phyloP scores from a whole-genome alignment of 2,329 filamentous ascomycete species.

The Alternaria gansuensis region DNA sequence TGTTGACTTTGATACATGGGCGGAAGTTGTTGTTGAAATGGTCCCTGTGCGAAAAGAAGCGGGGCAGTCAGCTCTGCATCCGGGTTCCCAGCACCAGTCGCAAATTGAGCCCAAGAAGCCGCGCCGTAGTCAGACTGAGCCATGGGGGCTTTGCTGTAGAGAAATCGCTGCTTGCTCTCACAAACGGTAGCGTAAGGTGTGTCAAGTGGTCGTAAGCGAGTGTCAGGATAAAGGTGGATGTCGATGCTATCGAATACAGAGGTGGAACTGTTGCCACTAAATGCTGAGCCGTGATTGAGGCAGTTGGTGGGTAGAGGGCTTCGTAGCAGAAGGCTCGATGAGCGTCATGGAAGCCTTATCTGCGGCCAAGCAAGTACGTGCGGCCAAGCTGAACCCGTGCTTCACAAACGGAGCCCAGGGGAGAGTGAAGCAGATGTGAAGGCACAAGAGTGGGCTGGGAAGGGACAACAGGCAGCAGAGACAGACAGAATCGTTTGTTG shows the following conservation, averaged over 20 bases:
- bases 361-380: conserved; percentile 26
- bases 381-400: conserved; percentile 26
- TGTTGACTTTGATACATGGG: conserved; percentile 24
- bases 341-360: conserved; percentile 32
- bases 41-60: conserved; percentile 26
- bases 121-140: conserved; percentile 39
- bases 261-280: background rate
- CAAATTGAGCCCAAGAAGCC: conserved; percentile 29
- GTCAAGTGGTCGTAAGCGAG: conserved; percentile 8
- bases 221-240: conserved; percentile 1
- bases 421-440: conserved; percentile 7
- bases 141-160: conserved; percentile 30
- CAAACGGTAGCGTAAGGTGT: background rate
- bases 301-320: conserved; percentile 15
- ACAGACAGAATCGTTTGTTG: conserved; percentile 20
- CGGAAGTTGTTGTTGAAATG: conserved; percentile 26
- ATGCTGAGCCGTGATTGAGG: background rate
- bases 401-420: conserved; percentile 29
- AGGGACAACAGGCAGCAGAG: conserved; percentile 18
- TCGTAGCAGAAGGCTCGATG: conserved; percentile 18
- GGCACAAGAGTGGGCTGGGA: conserved; percentile 11
- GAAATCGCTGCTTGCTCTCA: background rate
- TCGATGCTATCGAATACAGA: conserved; percentile 3
- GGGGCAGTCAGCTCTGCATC: conserved; percentile 34
- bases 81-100: conserved; percentile 29